phyloP scores from a whole-genome alignment of 306 rosid species.

The Carpinus fangiana region DNA sequence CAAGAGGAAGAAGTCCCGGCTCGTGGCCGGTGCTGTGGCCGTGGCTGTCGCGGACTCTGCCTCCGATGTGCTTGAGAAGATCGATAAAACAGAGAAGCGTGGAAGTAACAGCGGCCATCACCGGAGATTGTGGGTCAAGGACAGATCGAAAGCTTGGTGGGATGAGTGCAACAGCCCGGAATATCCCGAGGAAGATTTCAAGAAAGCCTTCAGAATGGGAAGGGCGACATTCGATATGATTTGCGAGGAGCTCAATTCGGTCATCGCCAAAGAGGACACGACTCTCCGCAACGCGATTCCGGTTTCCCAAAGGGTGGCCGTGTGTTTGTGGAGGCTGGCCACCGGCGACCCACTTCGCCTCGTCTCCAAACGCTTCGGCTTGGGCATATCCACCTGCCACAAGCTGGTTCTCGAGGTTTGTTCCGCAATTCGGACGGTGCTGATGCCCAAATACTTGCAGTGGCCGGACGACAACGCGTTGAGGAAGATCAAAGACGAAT shows the following conservation, averaged over 20 bases:
- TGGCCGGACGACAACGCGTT: conserved; percentile 69
- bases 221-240: conserved; percentile 72
- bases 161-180: conserved; percentile 79
- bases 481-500: conserved; percentile 59
- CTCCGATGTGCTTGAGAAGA: conserved; percentile 32
- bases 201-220: conserved; percentile 84
- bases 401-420: conserved; percentile 91
- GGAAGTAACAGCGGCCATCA: conserved; percentile 31
- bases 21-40: conserved; percentile 32
- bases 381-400: conserved; percentile 95
- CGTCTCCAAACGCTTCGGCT: conserved; percentile 77
- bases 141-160: conserved; percentile 98
- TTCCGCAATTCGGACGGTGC: conserved; percentile 71
- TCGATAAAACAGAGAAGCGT: conserved; percentile 13
- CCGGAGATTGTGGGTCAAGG: conserved; percentile 88
- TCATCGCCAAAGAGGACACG: conserved; percentile 82
- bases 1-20: conserved; percentile 54
- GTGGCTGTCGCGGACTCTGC: conserved; percentile 3
- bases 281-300: conserved; percentile 84
- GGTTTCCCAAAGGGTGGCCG: conserved; percentile 86
- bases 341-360: conserved; percentile 92
- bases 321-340: conserved; percentile 87
- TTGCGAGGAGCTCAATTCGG: conserved; percentile 82
- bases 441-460: conserved; percentile 80
- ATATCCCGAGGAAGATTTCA: conserved; percentile 82